Conservation (phyloP, 805 yeast species). For the Scheffersomyces coipomensis region DNA sequence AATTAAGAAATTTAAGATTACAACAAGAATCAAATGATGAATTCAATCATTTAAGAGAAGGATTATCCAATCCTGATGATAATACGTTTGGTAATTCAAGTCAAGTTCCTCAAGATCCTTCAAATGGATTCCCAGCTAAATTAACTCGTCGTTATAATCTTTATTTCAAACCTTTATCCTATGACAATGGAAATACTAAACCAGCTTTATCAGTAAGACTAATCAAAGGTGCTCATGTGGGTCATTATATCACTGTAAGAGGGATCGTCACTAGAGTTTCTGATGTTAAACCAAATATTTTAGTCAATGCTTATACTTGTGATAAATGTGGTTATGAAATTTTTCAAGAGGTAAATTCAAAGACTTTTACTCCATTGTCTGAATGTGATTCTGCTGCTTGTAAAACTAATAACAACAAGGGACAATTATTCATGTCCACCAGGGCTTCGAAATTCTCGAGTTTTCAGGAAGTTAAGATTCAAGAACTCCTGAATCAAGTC, state of each 20-base stretch:
- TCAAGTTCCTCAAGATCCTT: conserved; percentile 17
- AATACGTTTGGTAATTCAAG: conserved; percentile 14
- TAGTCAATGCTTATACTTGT: conserved; percentile 94
- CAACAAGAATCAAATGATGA: conserved; percentile 69
- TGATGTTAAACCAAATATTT: conserved; percentile 91
- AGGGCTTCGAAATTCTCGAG: conserved; percentile 94
- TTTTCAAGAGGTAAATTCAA: conserved; percentile 88
- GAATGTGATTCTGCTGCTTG: conserved; percentile 88
- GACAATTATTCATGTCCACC: conserved; percentile 87
- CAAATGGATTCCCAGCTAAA: conserved; percentile 75
- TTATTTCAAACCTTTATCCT: conserved; percentile 78
- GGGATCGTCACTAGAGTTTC: conserved; percentile 95
- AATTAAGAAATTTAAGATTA: conserved; percentile 72
- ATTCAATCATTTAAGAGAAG: conserved; percentile 40
- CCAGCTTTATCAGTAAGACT: conserved; percentile 86
- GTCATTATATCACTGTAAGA: conserved; percentile 83
- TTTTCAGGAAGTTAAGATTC: conserved; percentile 93
- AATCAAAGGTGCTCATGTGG: conserved; percentile 78
- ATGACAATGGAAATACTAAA: conserved; percentile 25
- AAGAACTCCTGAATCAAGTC: conserved; percentile 93
- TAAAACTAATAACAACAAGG: conserved; percentile 73
- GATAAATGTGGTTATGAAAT: conserved; percentile 96
- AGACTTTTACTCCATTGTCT: conserved; percentile 79
- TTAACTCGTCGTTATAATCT: conserved; percentile 83
- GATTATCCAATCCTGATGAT: conserved; percentile 21